Evolutionary conservation across 257 asterid species (phyloP), one percentile per base, ranked within the genome.

Genomic region (Henckelia pumila): DNA sequence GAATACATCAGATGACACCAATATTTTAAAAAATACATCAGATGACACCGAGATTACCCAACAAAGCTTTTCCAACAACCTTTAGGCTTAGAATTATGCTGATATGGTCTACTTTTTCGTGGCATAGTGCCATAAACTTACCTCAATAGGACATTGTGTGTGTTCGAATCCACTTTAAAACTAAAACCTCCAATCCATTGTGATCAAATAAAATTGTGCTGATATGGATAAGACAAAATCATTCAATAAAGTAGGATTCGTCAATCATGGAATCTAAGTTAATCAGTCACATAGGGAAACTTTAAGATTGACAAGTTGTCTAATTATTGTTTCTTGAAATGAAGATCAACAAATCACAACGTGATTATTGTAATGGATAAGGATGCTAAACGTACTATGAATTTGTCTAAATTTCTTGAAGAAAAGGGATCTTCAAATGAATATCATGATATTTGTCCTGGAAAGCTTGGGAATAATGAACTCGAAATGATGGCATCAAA

Each of bases 361-460:
- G 53, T 44, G 53, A 44, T 0, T 1, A 44, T 16, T 44, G 5
- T 44, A 16, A 5, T 44, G 20, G 53, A 44, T 14, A 44, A 44
- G 53, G 53, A 5, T 44, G 53, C 20, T 44, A 4, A 44, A 16
- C 1, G 13, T 19, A 14, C 1, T 44, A 44, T 4, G 53, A 44
- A 44, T 16, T 16, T 5, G 53, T 16, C 20, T 44, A 7, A 8
- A 44, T 16, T 44, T 44, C 19, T 44, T 44, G 53, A 16, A 44
- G 53, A 44, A 44, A 44, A 44, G 20, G 53, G 5, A 16, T 44
- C 20, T 16, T 44, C 53, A 16, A 14, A 44, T 44, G 19, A 44
- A 44, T 44, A 44, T 44, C 20, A 44, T 44, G 53, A 44, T 14
- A 13, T 8, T 69, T 77, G 40, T 62, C 50, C 7, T 14, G 53